phyloP scores from a whole-genome alignment of 228 moss, liverwort and hornwort genomes.

The Sphagnum fallax region DNA sequence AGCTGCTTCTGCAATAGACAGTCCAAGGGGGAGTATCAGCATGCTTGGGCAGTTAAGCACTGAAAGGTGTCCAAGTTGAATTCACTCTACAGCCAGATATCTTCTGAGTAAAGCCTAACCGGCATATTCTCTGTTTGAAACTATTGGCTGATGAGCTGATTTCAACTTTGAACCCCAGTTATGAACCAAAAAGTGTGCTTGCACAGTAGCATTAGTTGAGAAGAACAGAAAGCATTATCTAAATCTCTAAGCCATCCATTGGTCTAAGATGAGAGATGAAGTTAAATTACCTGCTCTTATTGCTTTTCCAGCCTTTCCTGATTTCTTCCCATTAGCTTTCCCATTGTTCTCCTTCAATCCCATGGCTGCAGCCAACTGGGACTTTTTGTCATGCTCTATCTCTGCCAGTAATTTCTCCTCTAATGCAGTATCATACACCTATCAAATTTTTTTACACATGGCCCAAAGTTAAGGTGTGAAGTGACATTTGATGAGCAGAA shows the following conservation, averaged over 20 bases:
- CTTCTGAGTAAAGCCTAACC: too few relatives aligned
- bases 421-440: slow-evolving; percentile 64
- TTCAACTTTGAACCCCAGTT: background rate
- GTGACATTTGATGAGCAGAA: too few relatives aligned
- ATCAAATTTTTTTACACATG: background rate
- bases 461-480: background rate
- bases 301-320: slow-evolving; percentile 23
- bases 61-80: background rate
- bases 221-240: too few relatives aligned
- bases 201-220: background rate
- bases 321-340: slow-evolving; percentile 14
- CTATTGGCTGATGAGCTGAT: background rate
- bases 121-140: background rate
- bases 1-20: slow-evolving; percentile 23
- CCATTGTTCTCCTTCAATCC: slow-evolving; percentile 25
- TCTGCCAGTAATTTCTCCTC: slow-evolving; percentile 73
- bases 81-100: background rate
- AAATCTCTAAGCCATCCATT: too few relatives aligned
- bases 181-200: background rate
- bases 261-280: too few relatives aligned
- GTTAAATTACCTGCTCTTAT: too few relatives aligned
- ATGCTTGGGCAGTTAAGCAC: too few relatives aligned
- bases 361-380: slow-evolving; percentile 36
- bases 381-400: slow-evolving; percentile 52
- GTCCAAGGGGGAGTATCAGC: background rate